These are phyloP conservation scores for Aspergillus coremiiformis DNA, from an alignment of 495 filamentous ascomycete species.

Conservation along the genomic window DNA sequence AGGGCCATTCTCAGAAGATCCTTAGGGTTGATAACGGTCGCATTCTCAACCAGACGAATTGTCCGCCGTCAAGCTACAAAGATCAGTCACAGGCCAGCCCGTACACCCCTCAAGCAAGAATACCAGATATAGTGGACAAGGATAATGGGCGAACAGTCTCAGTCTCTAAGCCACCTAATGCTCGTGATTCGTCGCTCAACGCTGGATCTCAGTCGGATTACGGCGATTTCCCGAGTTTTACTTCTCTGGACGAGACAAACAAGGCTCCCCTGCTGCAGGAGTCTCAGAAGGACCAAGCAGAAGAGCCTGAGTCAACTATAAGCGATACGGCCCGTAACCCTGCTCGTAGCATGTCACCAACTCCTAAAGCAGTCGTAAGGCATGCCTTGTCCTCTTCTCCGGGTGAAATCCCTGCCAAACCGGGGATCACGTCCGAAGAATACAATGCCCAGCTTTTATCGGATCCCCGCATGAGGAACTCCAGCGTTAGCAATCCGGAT, in stretches of 20 bases:
- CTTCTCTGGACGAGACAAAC: constrained; percentile 15
- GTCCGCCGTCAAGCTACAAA: constrained; percentile 50
- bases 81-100: constrained; percentile 72
- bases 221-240: constrained; percentile 40
- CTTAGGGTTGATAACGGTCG: constrained; percentile 67
- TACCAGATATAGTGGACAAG: background rate
- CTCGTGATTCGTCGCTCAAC: background rate
- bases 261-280: background rate
- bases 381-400: background rate
- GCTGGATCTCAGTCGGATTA: constrained; percentile 33
- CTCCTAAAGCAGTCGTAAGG: background rate
- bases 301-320: background rate
- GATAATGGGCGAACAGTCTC: background rate
- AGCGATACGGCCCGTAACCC: background rate
- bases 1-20: constrained; percentile 66
- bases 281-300: background rate
- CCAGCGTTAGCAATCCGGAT: constrained; percentile 79
- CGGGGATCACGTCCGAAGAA: constrained; percentile 72
- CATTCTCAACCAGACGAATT: constrained; percentile 59
- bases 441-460: constrained; percentile 77
- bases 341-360: background rate
- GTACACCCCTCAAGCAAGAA: constrained; percentile 64
- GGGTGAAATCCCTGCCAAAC: constrained; percentile 18
- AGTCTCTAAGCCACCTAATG: background rate
- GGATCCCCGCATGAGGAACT: constrained; percentile 75